Percentiles rank a stretch among this genome's conserved stretches.
These are phyloP conservation scores for Vitis riparia DNA, from an alignment of 164 flowering plant genomes.

Conservation along the genomic window DNA sequence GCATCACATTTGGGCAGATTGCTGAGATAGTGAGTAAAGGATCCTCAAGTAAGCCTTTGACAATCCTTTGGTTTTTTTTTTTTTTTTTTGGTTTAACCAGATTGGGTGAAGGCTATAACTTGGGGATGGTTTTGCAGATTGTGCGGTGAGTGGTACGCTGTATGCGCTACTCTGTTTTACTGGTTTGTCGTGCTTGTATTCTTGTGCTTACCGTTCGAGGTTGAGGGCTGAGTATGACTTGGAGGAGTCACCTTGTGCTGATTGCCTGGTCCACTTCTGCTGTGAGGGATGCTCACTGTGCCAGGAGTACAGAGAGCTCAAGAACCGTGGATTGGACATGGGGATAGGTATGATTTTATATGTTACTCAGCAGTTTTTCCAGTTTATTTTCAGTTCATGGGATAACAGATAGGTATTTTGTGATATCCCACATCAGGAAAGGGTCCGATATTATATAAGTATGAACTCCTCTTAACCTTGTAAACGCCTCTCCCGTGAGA, in stretches of 20 bases:
- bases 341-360: slow-evolving; percentile 31
- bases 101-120: not conserved
- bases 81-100: too few relatives aligned
- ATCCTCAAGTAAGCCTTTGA: slow-evolving; percentile 25
- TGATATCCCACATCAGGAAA: too few relatives aligned
- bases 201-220: slow-evolving; percentile 48
- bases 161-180: slow-evolving; percentile 31
- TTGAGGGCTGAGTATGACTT: slow-evolving; percentile 41
- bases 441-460: too few relatives aligned
- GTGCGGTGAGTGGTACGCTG: slow-evolving; percentile 31
- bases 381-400: too few relatives aligned
- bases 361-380: not conserved
- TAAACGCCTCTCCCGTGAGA: too few relatives aligned
- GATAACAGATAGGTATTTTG: too few relatives aligned
- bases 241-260: slow-evolving; percentile 41
- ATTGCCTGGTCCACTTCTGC: slow-evolving; percentile 46
- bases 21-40: slow-evolving; percentile 43
- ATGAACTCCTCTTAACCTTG: too few relatives aligned
- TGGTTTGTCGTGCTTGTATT: slow-evolving; percentile 38
- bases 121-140: slow-evolving; percentile 23
- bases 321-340: slow-evolving; percentile 44
- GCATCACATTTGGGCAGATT: slow-evolving; percentile 57
- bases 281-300: slow-evolving; percentile 49
- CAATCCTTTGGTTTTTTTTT: too few relatives aligned
- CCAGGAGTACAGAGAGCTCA: slow-evolving; percentile 49